Evolutionary conservation across 352 stramenopile genomes (phyloP), one percentile per base, ranked within the genome.

Genomic region (Elongisporangium anandrum): DNA sequence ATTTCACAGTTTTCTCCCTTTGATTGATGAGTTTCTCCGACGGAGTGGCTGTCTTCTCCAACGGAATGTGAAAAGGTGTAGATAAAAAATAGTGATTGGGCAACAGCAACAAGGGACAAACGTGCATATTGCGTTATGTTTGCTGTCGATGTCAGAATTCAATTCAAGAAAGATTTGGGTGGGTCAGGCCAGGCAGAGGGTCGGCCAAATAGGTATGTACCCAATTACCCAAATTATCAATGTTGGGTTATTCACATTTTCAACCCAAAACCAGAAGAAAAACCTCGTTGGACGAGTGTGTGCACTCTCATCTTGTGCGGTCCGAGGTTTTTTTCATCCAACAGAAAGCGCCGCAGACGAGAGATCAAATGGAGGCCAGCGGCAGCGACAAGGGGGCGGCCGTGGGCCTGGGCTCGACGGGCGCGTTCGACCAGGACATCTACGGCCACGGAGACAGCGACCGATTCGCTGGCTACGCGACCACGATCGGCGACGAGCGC

Each of bases 401-500:
- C 63, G 82, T 92, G 57, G 64, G 66, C 22, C 77, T 94, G 52
- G 65, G 68, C 17, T 87, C 85, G 10, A 65, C 70, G 54, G 85
- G 85, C 13, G 73, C 85, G 50, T 94, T 92, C 59, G 85, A 94
- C 68, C 61, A 75, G 53, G 79, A 94, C 49, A 83, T 94, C 38
- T 94, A 94, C 61, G 77, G 78, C 15, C 57, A 45, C 16, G 66
- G 63, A 16, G 29, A 41, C 29, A 54, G 54, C 29, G 68, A 92
- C 63, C 81, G 75, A 39, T 91, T 81, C 41, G 69, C 68, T 13
- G 80, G 81, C 8, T 92, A 90, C 59, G 79, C 74, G 24, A 59
- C 68, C 1, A 88, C 79, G 3, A 52, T 94, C 15, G 66, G 70
- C 1, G 79, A 89, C 19, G 77, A 88, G 23, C 76, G 70, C n/a